Evolutionary conservation across 2,329 filamentous ascomycete genomes (phyloP), one percentile per base, ranked within the genome.

Genomic region (Cladobotryum protrusum): DNA sequence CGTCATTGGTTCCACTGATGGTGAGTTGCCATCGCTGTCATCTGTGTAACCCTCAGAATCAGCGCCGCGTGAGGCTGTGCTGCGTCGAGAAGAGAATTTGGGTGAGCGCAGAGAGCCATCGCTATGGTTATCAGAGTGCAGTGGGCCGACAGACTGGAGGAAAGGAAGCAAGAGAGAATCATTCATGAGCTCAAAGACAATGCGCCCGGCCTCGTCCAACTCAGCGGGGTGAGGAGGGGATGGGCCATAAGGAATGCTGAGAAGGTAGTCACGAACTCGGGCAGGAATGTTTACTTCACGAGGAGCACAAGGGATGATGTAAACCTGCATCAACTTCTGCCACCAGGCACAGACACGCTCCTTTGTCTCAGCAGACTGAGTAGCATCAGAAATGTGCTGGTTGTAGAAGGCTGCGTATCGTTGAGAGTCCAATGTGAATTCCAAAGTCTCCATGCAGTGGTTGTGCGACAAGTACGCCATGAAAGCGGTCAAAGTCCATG

Each of bases 401-500:
- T 67, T 62, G 58, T 79, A 73, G 49, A 81, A 80, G 51, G 81
- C 71, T 47, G 82, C 79, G 65, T 97, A 99, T 53, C 89, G 81
- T 51, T 90, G 87, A 18, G 92, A 87, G 66, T 96, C 93, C 77
- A 96, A 86, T 37, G 91, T 96, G 67, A 99, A 99, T 65, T 97
- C 93, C 36, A 99, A 76, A 1, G 91, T 96, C 69, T 99, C 93
- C 56, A 97, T 75, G 65, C 93, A 99, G 69, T 97, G 92, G 62
- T 97, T 97, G 63, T 95, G 91, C 1, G 92, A 96, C 4, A 97
- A 78, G 63, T 95, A 97, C 49, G 91, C 91, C 82, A 93, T 97
- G 69, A 97, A 97, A 32, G 92, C 92, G 53, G 83, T 85, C 8
- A 96, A 76, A 0, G 91, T 96, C 79, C 89, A 97, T 58, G 93